Evolutionary conservation across 2,329 filamentous ascomycete species (phyloP), one percentile per base, ranked within the genome.

Genomic region (Alternaria novae-zelandiae): DNA sequence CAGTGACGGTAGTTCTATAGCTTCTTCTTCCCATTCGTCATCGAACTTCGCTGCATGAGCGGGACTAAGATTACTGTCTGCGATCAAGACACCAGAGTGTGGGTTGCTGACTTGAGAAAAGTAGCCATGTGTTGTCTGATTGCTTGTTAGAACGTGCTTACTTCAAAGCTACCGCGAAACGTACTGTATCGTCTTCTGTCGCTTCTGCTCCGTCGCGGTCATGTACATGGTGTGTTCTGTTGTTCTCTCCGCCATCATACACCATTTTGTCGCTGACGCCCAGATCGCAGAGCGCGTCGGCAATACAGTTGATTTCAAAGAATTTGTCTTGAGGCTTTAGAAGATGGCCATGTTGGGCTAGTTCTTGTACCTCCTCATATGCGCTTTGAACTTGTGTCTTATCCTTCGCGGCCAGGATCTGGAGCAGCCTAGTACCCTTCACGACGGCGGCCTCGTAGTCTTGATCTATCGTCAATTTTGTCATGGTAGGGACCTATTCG

Each of bases 391-490:
- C 4, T 12, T 13, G 21, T 9, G 12, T 51, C 12, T 51, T 51
- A 5, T 28, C 9, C 2, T 3, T 23, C 8, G 30, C 15, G 12
- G 12, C 32, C 17, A 36, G 17, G 6, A 51, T 51, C 28, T 51
- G 49, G 7, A 57, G 44, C 8, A 56, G 45, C 20, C 5, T 23
- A 21, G 21, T 36, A 46, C 53, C 59, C 30, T 57, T 61, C 17
- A 51, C 43, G 11, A 57, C 32, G 0, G 59, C 56, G 12, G 46
- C 45, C 43, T 59, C 46, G 9, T 43, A 59, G 7, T 53, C 56
- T 44, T 51, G 30, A 8, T 20, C 12, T 17, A 32, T 59, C 23
- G 45, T 3, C 56, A 36, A 32, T 13, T 45, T 59, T 28, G 45
- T 20, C 56, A 36, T 51, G 6, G 28, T 20, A 13, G 4, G 4